These are phyloP conservation scores for Suhomyces bribrorum DNA, from an alignment of 1,139 yeast species.

Conservation along the genomic window DNA sequence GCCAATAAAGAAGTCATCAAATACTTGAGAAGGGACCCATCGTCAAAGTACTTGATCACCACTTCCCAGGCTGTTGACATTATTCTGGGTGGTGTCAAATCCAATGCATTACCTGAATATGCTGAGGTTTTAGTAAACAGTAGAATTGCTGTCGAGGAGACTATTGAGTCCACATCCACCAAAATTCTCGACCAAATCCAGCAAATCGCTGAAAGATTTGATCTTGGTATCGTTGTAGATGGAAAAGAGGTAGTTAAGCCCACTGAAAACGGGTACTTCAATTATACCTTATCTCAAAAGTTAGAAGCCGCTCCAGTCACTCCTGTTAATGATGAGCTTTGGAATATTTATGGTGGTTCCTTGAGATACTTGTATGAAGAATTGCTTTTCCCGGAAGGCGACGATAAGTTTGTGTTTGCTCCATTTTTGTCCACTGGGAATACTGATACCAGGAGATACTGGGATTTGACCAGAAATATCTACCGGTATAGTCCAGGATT, in stretches of 20 bases:
- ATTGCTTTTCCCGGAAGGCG: slow-evolving; percentile 31
- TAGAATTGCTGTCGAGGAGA: slow-evolving; percentile 56
- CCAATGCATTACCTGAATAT: slow-evolving; percentile 74
- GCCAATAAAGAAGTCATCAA: slow-evolving; percentile 46
- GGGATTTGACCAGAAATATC: slow-evolving; percentile 42
- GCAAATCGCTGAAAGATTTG: slow-evolving; percentile 44
- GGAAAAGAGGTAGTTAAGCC: slow-evolving; percentile 32
- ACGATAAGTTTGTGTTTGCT: slow-evolving; percentile 31
- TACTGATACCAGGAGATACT: slow-evolving; percentile 44
- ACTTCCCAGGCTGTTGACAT: slow-evolving; percentile 74
- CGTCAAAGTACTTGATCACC: slow-evolving; percentile 46
- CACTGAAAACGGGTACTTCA: slow-evolving; percentile 48
- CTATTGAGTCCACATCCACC: slow-evolving; percentile 40
- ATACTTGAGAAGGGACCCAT: slow-evolving; percentile 24
- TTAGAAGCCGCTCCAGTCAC: slow-evolving; percentile 65
- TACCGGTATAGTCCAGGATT: slow-evolving; percentile 38
- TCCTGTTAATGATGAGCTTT: slow-evolving; percentile 46
- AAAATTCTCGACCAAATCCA: slow-evolving; percentile 39
- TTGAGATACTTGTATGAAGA: slow-evolving; percentile 59
- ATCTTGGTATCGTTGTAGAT: slow-evolving; percentile 47
- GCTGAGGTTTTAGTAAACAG: slow-evolving; percentile 58
- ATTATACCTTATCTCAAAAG: slow-evolving; percentile 33
- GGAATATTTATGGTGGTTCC: slow-evolving; percentile 58
- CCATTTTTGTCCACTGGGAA: slow-evolving; percentile 41
- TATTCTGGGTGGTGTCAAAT: slow-evolving; percentile 66